Evolutionary conservation across 148 eudicot species (phyloP).

Genomic region (Bassia scoparia): DNA sequence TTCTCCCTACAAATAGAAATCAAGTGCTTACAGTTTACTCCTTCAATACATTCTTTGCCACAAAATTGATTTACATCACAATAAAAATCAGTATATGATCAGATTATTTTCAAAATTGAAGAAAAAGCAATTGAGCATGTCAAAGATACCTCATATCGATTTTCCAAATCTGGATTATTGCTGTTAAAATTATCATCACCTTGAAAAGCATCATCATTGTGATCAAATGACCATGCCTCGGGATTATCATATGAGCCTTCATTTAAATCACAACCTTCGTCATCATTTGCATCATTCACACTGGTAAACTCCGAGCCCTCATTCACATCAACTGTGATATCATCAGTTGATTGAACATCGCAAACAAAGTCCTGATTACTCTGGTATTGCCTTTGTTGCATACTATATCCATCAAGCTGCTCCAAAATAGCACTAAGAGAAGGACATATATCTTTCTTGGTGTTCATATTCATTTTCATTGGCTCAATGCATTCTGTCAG

Average conservation of each 20-base stretch:
- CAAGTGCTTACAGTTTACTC: background rate
- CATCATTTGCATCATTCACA: conserved; percentile 14
- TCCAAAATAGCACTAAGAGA: conserved; percentile 59
- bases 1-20: conserved; percentile 44
- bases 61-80: background rate
- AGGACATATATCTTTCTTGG: conserved; percentile 62
- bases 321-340: conserved; percentile 16
- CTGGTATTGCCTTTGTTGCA: conserved; percentile 31
- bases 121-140: background rate
- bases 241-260: conserved; percentile 39
- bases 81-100: background rate
- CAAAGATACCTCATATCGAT: conserved; percentile 46
- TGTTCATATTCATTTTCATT: conserved; percentile 54
- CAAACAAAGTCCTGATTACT: conserved; percentile 20
- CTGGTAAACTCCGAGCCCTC: conserved; percentile 15
- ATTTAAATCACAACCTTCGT: conserved; percentile 31
- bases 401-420: conserved; percentile 55
- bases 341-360: conserved; percentile 16
- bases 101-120: background rate
- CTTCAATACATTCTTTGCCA: background rate
- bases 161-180: conserved; percentile 40
- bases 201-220: conserved; percentile 52
- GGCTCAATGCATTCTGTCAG: conserved; percentile 59
- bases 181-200: conserved; percentile 39
- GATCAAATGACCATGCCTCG: conserved; percentile 52